Base-by-base conservation (phyloP, 176 grass and related monocot species). In the Aegilops tauschii region DNA sequence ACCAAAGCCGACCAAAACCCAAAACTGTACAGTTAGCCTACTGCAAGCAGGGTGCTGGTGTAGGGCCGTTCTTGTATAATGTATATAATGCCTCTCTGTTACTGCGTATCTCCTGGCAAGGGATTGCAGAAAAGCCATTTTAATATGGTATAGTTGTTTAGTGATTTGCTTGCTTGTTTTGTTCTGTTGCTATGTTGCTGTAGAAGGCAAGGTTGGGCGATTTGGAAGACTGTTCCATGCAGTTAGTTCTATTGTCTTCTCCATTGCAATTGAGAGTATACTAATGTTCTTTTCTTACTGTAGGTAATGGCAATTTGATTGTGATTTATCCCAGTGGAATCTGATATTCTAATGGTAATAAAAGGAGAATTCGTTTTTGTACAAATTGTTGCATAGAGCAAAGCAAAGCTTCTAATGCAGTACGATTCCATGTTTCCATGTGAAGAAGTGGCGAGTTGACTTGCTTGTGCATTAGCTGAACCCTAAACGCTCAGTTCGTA, bases 251-350 rank as follows among this genome's bases (percentile, higher is more conserved):
- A 1, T 21, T 77, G 20, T 76, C 47, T 64, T 86, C 63, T 82
- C 65, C 34, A 66, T 65, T 64, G 28, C 13, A 47, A 47, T 29
- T 49, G 31, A 45, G 25, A 69, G 12, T 69, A 50, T 87, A 42
- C 10, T 70, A 40, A 52, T 80, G 25, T 83, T 32, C 6, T 84
- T 89, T 20, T 90, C 61, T 63, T 89, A 21, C 54, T 81, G 18
- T 35, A 89, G 86, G 83, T 74, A 23, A 16, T 82, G 71, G 35
- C 21, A 73, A 73, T 75, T 68, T 88, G 58, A 87, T 75, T 49
- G 66, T 14, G 36, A 70, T 79, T 28, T 80, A 42, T 30, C 49
- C 18, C 5, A 28, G 1, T 47, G 21, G 10, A 37, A 83, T 75
- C 18, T 66, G 42, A 78, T 67, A 4, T 58, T 82, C 17, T 58